Evolutionary conservation across 2,329 filamentous ascomycete species (phyloP).

Genomic region (Scopulariopsis brevicaulis): DNA sequence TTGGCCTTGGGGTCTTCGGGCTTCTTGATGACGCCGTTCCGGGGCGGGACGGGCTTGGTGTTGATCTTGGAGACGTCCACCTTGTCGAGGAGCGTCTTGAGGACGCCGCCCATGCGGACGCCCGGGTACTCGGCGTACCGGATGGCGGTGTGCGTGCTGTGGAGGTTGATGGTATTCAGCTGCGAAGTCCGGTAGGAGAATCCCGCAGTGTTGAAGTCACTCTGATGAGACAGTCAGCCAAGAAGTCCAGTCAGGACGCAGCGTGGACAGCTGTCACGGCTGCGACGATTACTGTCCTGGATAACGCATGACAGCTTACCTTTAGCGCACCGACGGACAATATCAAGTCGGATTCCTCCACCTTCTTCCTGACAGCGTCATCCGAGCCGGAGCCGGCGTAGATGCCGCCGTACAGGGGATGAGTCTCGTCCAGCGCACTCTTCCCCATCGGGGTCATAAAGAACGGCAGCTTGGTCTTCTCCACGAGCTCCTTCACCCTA

Average conservation of each 20-base stretch:
- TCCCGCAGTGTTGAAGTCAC: conserved; percentile 72
- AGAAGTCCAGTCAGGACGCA: background rate
- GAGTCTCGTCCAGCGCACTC: conserved; percentile 66
- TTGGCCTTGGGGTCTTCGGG: conserved; percentile 10
- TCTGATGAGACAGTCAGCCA: conserved; percentile 26
- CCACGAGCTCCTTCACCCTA: conserved; percentile 62
- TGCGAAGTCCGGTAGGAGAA: conserved; percentile 72
- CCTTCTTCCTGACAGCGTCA: conserved; percentile 46
- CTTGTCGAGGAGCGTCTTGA: conserved; percentile 55
- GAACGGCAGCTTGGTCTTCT: conserved; percentile 64
- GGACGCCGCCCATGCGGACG: conserved; percentile 66
- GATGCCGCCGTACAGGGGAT: conserved; percentile 69
- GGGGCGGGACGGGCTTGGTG: conserved; percentile 21
- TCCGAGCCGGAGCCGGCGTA: conserved; percentile 73
- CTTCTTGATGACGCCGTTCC: background rate
- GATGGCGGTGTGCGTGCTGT: conserved; percentile 62
- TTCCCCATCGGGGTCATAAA: conserved; percentile 92
- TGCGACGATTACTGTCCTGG: no score
- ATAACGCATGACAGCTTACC: conserved; percentile 10
- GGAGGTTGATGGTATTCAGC: conserved; percentile 70
- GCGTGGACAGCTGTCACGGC: no score
- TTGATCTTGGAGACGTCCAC: conserved; percentile 42
- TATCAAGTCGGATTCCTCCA: conserved; percentile 61
- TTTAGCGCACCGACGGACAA: conserved; percentile 57
- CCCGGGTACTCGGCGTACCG: conserved; percentile 70